phyloP scores from a whole-genome alignment of 495 filamentous ascomycete species.

The Chaetomidium leptoderma region DNA sequence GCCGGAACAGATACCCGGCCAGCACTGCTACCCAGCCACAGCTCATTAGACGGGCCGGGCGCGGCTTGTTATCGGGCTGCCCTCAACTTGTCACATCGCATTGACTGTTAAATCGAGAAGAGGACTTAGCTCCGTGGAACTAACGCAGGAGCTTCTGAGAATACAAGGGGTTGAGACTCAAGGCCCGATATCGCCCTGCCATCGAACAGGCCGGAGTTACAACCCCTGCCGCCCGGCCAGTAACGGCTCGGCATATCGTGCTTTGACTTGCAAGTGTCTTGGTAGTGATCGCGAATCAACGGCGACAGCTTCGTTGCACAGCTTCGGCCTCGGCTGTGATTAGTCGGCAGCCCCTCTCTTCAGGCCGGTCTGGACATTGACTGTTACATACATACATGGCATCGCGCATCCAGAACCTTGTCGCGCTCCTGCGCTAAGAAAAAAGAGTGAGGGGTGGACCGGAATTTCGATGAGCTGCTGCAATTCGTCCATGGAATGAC shows the following conservation, averaged over 20 bases:
- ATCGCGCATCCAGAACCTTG: background rate
- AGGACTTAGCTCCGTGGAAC: background rate
- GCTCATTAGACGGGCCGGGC: background rate
- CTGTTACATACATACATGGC: background rate
- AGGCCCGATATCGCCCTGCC: background rate
- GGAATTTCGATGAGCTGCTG: background rate
- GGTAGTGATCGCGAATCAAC: conserved; percentile 5
- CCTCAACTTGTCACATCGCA: too few species aligned
- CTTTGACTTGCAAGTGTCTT: background rate
- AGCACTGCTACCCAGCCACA: background rate
- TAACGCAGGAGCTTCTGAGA: background rate
- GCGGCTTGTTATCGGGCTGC: background rate
- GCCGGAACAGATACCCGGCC: background rate
- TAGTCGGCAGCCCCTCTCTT: conserved; percentile 3
- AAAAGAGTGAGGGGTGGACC: background rate
- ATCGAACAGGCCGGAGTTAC: background rate
- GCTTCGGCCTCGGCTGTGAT: conserved; percentile 3
- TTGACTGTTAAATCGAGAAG: background rate
- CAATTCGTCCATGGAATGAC: background rate
- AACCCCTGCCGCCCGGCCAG: background rate
- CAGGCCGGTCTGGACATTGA: conserved; percentile 9
- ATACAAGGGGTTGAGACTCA: background rate
- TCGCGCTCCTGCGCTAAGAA: background rate
- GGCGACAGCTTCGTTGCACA: conserved; percentile 6
- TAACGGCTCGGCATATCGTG: background rate